phyloP scores from a whole-genome alignment of 2,329 filamentous ascomycete species.

The Thielaviopsis musarum region DNA sequence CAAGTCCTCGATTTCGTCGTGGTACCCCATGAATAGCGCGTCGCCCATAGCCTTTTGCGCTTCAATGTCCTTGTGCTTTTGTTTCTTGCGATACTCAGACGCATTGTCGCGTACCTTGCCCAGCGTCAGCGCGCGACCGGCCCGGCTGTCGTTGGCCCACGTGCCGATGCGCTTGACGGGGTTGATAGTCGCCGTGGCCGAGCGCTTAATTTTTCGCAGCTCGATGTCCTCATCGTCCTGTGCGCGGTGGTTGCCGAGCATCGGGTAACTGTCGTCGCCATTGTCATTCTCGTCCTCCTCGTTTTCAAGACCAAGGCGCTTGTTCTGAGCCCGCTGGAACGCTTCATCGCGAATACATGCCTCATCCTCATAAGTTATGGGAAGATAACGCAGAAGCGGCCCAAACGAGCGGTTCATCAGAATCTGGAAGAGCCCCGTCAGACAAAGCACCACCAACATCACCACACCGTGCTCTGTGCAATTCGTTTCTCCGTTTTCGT shows the following conservation, averaged over 20 bases:
- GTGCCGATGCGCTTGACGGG: conserved; percentile 30
- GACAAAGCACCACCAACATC: conserved; percentile 59
- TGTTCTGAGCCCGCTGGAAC: conserved; percentile 64
- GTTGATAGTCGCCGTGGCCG: conserved; percentile 21
- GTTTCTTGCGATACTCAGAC: conserved; percentile 29
- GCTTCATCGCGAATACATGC: conserved; percentile 80
- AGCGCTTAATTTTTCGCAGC: conserved; percentile 19
- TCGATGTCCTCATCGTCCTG: conserved; percentile 20
- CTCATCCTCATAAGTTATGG: conserved; percentile 90
- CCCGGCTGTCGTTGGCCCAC: conserved; percentile 24
- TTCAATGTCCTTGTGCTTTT: conserved; percentile 47
- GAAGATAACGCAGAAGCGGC: conserved; percentile 74
- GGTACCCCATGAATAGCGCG: conserved; percentile 69
- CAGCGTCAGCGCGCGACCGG: conserved; percentile 11
- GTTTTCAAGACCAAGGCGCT: conserved; percentile 46
- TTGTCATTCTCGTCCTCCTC: conserved; percentile 33
- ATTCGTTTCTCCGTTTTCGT: conserved; percentile 33
- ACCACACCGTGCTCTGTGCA: conserved; percentile 64
- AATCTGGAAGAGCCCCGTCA: conserved; percentile 65
- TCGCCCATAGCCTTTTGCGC: conserved; percentile 58
- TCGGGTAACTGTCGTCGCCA: conserved; percentile 24
- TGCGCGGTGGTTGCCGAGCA: conserved; percentile 11
- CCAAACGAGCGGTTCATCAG: conserved; percentile 70
- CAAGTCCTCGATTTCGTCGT: conserved; percentile 88
- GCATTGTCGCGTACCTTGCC: conserved; percentile 19